A percentile compares a stretch with the other conserved stretches of the same genome.
Conservation (phyloP, 2,329 filamentous ascomycete genomes). For the Metarhizium album region DNA sequence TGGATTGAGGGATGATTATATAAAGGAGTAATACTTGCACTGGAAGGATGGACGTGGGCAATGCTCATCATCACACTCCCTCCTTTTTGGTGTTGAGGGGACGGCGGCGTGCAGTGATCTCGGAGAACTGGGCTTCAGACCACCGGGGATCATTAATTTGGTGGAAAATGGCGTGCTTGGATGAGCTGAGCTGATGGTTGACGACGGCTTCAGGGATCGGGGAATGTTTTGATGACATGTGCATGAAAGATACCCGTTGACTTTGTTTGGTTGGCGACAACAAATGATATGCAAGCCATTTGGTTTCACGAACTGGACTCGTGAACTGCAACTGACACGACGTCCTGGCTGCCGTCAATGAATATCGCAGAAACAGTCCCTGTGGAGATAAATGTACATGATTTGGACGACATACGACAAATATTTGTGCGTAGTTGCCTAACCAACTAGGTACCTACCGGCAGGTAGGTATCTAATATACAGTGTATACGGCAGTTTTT, state of each 20-base stretch:
- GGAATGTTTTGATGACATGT: neutral
- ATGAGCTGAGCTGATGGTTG: neutral
- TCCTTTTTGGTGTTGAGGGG: slow-evolving; percentile 1
- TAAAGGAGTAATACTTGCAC: neutral
- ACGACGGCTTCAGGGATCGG: neutral
- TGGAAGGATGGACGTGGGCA: slow-evolving; percentile 1
- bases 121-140: neutral
- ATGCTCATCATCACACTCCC: slow-evolving; percentile 8
- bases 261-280: slow-evolving; percentile 7
- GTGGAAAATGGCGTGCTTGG: neutral
- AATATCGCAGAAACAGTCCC: neutral
- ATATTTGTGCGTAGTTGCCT: neutral
- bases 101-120: slow-evolving; percentile 1
- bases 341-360: neutral
- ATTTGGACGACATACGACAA: neutral
- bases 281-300: slow-evolving; percentile 5
- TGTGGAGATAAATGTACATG: too few relatives aligned
- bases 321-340: too few relatives aligned
- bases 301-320: neutral
- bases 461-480: neutral
- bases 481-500: neutral
- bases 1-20: neutral
- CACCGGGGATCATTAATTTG: neutral
- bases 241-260: slow-evolving; percentile 8
- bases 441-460: neutral